These are phyloP conservation scores for Colletotrichum tanaceti DNA, from an alignment of 2,329 filamentous ascomycete species.

Conservation along the genomic window DNA sequence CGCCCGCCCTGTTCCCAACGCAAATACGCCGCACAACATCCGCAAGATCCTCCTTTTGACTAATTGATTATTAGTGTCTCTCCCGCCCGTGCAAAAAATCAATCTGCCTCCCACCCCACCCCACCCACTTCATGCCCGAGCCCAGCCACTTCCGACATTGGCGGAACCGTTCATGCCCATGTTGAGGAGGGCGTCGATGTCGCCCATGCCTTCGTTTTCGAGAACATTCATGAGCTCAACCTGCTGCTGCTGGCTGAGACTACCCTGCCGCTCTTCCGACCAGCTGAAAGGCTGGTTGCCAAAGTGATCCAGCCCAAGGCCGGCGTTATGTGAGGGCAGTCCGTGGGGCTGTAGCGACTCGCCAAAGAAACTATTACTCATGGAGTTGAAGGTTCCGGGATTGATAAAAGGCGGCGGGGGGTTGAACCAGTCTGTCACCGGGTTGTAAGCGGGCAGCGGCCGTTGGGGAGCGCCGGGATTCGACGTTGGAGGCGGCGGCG, in stretches of 20 bases:
- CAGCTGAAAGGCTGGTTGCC: constrained; percentile 47
- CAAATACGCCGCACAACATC: not conserved
- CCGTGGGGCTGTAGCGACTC: constrained; percentile 46
- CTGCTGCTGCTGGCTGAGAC: constrained; percentile 83
- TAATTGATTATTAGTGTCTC: not conserved
- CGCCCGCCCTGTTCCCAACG: constrained; percentile 1
- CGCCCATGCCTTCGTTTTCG: constrained; percentile 73
- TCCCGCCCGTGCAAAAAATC: not conserved
- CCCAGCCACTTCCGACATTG: constrained; percentile 16
- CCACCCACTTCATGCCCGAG: constrained; percentile 17
- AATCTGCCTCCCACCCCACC: too few species aligned
- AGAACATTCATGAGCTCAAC: constrained; percentile 84
- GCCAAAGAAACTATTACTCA: constrained; percentile 56
- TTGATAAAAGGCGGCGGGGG: constrained; percentile 65
- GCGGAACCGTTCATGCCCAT: constrained; percentile 44
- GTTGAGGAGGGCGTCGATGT: constrained; percentile 71
- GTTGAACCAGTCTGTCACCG: constrained; percentile 63
- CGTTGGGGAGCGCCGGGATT: constrained; percentile 52
- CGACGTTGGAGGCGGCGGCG: constrained; percentile 53
- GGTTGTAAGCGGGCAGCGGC: constrained; percentile 56
- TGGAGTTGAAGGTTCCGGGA: constrained; percentile 61
- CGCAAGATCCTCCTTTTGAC: not conserved
- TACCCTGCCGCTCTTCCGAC: constrained; percentile 69
- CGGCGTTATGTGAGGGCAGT: constrained; percentile 39
- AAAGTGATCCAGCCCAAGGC: constrained; percentile 48